Conservation (phyloP, 495 filamentous ascomycete species). For the Letharia columbiana region DNA sequence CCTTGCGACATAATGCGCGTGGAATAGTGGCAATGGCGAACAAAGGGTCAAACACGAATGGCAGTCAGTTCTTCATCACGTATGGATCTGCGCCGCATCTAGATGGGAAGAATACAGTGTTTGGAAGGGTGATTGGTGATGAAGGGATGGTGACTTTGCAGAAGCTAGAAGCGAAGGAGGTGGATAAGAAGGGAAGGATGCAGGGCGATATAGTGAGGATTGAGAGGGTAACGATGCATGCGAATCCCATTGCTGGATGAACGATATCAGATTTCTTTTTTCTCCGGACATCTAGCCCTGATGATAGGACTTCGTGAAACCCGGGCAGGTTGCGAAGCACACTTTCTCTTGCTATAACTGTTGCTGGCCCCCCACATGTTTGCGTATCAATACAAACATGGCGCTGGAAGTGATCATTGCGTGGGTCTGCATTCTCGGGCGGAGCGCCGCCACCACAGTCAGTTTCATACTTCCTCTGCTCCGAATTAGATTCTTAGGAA, state of each 20-base stretch:
- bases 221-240: conserved; percentile 70
- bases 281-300: background rate
- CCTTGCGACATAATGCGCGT: conserved; percentile 74
- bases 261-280: background rate
- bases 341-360: background rate
- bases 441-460: background rate
- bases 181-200: conserved; percentile 88
- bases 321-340: background rate
- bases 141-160: conserved; percentile 41
- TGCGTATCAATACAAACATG: background rate
- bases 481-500: background rate
- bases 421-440: background rate
- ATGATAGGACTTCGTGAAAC: background rate
- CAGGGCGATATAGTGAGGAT: conserved; percentile 36
- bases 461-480: background rate
- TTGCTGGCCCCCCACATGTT: background rate
- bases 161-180: conserved; percentile 67
- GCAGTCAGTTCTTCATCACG: conserved; percentile 88
- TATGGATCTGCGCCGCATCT: conserved; percentile 83
- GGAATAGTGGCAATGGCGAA: conserved; percentile 95
- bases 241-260: conserved; percentile 69
- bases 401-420: background rate
- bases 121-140: conserved; percentile 66
- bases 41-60: conserved; percentile 70
- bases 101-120: conserved; percentile 89